phyloP scores from a whole-genome alignment of 2,329 filamentous ascomycete species.

The Plectosphaerella plurivora region DNA sequence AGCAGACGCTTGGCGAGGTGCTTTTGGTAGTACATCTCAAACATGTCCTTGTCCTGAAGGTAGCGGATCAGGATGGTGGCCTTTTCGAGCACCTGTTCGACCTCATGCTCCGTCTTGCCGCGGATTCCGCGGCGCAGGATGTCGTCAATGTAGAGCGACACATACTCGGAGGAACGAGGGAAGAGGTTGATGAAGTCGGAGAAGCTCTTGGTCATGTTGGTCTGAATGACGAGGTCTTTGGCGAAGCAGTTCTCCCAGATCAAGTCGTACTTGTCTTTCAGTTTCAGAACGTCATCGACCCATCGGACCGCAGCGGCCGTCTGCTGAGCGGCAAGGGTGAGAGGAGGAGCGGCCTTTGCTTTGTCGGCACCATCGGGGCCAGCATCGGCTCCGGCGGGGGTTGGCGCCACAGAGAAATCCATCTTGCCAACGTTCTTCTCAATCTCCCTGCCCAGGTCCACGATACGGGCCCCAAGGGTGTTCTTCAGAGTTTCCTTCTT shows the following conservation, averaged over 20 bases:
- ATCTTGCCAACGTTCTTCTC: conserved; percentile 62
- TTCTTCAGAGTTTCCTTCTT: conserved; percentile 67
- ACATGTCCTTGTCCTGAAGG: conserved; percentile 86
- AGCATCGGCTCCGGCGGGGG: conserved; percentile 38
- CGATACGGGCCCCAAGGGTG: conserved; percentile 68
- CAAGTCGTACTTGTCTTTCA: conserved; percentile 87
- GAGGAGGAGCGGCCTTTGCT: conserved; percentile 34
- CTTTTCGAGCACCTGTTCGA: conserved; percentile 81
- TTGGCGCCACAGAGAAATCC: conserved; percentile 41
- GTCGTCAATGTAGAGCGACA: conserved; percentile 95
- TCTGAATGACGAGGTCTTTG: conserved; percentile 72
- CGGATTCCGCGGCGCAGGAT: conserved; percentile 92
- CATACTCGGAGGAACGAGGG: conserved; percentile 77
- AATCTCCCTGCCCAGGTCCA: conserved; percentile 77
- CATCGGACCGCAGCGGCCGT: conserved; percentile 87
- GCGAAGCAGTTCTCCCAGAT: conserved; percentile 72
- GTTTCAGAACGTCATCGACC: conserved; percentile 82
- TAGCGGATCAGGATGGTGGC: conserved; percentile 85
- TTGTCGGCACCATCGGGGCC: conserved; percentile 44
- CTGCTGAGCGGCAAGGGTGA: conserved; percentile 64
- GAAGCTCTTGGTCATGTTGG: conserved; percentile 80
- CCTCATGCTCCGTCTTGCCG: conserved; percentile 84
- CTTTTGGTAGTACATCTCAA: conserved; percentile 97
- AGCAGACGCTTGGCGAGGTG: conserved; percentile 85
- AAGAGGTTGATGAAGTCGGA: conserved; percentile 94